Evolutionary conservation across 2,329 filamentous ascomycete species (phyloP).

Genomic region (Fusarium foetens): DNA sequence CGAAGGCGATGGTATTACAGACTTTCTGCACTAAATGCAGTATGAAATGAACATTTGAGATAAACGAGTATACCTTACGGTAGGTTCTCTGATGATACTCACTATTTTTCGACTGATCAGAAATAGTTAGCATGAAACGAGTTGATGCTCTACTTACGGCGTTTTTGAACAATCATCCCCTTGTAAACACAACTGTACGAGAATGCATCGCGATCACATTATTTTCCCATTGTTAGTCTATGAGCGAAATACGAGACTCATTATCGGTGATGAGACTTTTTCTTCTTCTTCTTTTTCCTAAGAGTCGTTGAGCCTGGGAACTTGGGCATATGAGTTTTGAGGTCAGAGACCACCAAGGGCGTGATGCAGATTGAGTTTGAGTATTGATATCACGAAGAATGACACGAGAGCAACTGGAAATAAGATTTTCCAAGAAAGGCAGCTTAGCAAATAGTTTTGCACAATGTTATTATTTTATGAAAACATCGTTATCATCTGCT

Average conservation of each 20-base stretch:
- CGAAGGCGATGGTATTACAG: slow-evolving; percentile 47
- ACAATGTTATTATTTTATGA: neutral
- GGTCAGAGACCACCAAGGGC: neutral
- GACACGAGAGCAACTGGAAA: neutral
- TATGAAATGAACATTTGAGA: neutral
- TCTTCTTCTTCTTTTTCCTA: neutral
- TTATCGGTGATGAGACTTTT: neutral
- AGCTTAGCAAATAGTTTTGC: neutral
- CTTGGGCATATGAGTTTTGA: neutral
- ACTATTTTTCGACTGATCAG: slow-evolving; percentile 25
- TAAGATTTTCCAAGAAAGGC: neutral
- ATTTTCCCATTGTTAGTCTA: neutral
- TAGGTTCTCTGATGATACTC: slow-evolving; percentile 9
- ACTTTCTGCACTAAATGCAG: slow-evolving; percentile 35
- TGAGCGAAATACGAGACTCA: neutral
- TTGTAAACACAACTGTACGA: slow-evolving; percentile 7
- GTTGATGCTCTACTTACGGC: slow-evolving; percentile 12
- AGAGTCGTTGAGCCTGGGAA: neutral
- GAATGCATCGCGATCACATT: neutral
- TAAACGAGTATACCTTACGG: neutral
- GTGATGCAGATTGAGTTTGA: neutral
- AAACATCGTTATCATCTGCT: neutral
- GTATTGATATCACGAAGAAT: neutral
- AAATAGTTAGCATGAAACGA: slow-evolving; percentile 20
- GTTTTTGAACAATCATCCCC: slow-evolving; percentile 7